Evolutionary conservation across 2,329 filamentous ascomycete genomes (phyloP).

Genomic region (Leptographium flavum): DNA sequence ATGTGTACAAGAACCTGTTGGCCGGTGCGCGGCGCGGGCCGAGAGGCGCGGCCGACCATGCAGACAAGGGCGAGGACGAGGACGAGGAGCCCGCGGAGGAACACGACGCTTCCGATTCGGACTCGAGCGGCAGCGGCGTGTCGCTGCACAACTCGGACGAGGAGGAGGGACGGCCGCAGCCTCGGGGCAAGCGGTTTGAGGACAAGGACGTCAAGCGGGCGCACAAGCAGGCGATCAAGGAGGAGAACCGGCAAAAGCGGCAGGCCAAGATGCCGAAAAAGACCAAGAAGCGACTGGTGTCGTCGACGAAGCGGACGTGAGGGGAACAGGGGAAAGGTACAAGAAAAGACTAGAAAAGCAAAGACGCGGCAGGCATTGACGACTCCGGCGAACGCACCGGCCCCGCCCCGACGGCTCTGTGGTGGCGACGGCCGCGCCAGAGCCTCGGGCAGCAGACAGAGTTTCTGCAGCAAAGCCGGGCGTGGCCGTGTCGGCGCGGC

Average conservation of each 20-base stretch:
- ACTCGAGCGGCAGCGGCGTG: constrained; percentile 34
- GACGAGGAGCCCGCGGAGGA: background rate
- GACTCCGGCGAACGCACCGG: too few species aligned
- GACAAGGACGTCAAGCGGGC: constrained; percentile 81
- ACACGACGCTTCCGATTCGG: constrained; percentile 5
- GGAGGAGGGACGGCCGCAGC: constrained; percentile 46
- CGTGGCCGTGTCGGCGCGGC: too few species aligned
- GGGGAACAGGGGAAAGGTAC: background rate
- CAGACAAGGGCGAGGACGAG: constrained; percentile 20
- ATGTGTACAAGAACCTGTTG: constrained; percentile 66
- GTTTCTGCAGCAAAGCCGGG: too few species aligned
- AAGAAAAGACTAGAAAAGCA: constrained; percentile 31
- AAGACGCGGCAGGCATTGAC: background rate
- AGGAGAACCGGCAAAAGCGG: constrained; percentile 85
- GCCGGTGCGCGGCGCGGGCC: constrained; percentile 25
- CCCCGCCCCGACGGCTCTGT: constrained; percentile 4
- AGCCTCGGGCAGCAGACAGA: background rate
- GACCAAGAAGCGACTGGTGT: constrained; percentile 78
- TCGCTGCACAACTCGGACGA: constrained; percentile 22
- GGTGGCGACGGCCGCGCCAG: constrained; percentile 10
- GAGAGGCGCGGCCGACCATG: too few species aligned
- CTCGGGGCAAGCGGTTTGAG: constrained; percentile 72
- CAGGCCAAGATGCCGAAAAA: constrained; percentile 95
- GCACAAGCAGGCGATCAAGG: constrained; percentile 86
- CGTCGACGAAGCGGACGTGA: constrained; percentile 38